Percentiles rank a stretch among this genome's conserved stretches.
phyloP scores from a whole-genome alignment of 2,329 filamentous ascomycete species.

The Emmonsiellopsis sp. region DNA sequence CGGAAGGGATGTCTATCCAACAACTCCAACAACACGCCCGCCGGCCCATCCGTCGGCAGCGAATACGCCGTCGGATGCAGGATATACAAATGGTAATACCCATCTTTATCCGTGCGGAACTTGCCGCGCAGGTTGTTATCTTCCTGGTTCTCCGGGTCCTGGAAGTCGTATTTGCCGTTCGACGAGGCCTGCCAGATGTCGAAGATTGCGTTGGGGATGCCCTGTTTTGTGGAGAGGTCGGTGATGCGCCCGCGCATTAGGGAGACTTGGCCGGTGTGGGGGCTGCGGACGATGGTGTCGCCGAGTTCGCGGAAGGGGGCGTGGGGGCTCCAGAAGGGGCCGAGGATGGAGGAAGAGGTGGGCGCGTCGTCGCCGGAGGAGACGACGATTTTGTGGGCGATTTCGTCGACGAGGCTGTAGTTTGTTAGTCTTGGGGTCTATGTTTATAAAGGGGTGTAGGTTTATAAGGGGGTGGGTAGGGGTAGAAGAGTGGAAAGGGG shows the following conservation, averaged over 20 bases:
- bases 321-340: conserved; percentile 69
- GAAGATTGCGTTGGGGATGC: conserved; percentile 59
- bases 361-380: conserved; percentile 52
- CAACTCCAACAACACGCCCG: conserved; percentile 43
- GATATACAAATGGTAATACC: conserved; percentile 66
- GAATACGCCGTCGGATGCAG: conserved; percentile 66
- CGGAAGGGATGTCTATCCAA: conserved; percentile 53
- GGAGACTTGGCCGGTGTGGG: conserved; percentile 50
- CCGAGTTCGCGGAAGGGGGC: conserved; percentile 63
- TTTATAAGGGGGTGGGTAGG: too few relatives aligned
- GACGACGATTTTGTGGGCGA: conserved; percentile 59
- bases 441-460: too few relatives aligned
- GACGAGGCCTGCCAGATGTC: conserved; percentile 71
- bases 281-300: conserved; percentile 56
- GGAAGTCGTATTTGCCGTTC: conserved; percentile 70
- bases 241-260: conserved; percentile 62
- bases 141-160: conserved; percentile 61
- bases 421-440: conserved; percentile 42
- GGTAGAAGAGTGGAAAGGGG: too few relatives aligned
- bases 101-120: conserved; percentile 61
- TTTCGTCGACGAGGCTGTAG: conserved; percentile 61
- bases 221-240: conserved; percentile 57
- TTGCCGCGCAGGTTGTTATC: conserved; percentile 70
- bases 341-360: conserved; percentile 68
- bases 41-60: conserved; percentile 55